Evolutionary conservation across 2,329 filamentous ascomycete species (phyloP), one percentile per base, ranked within the genome.

Genomic region (Onygena corvina): DNA sequence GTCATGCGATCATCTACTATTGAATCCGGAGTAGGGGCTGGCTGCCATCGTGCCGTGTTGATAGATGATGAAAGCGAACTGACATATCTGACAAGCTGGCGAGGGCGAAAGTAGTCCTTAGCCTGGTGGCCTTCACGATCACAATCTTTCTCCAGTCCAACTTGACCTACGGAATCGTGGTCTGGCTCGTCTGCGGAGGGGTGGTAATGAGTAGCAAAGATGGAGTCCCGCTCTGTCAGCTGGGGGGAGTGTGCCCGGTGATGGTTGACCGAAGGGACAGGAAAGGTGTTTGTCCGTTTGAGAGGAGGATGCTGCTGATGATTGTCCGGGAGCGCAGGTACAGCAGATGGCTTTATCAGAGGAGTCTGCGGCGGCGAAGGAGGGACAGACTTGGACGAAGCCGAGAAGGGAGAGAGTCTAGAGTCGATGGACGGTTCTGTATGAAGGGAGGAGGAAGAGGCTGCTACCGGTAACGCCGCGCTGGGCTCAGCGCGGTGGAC

Each of bases 131-230:
- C 11, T 16, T 21, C 2, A 9, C 35, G 20, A n/a, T 25, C 25
- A 8, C 12, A 14, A 14, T 45, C n/a, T 23, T 45, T 29, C 1
- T 12, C 16, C 12, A 27, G n/a, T 5, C 4, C 16, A 44, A 8
- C 29, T 46, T 27, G 40, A 23, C n/a, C 21, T 40, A 18, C 18
- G 6, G 30, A 4, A 3, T 49, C 46, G 18, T 46, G 30, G 8
- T 21, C 31, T 3, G 61, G 53, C 53, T 60, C 60, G 57, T 61
- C 54, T 47, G 60, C 72, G 48, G 72, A 70, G 52, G 70, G 67
- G 1, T 74, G 64, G 61, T 80, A 81, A 55, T 77, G 76, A 29
- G 77, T 80, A 47, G 77, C 76, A 59, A 80, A 80, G 60, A 81
- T 80, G 63, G 73, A 77, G 61, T 81, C 77, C 57, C 77, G 67